Conservation (phyloP, 2,329 filamentous ascomycete species). For the Aspergillus quadricinctus region DNA sequence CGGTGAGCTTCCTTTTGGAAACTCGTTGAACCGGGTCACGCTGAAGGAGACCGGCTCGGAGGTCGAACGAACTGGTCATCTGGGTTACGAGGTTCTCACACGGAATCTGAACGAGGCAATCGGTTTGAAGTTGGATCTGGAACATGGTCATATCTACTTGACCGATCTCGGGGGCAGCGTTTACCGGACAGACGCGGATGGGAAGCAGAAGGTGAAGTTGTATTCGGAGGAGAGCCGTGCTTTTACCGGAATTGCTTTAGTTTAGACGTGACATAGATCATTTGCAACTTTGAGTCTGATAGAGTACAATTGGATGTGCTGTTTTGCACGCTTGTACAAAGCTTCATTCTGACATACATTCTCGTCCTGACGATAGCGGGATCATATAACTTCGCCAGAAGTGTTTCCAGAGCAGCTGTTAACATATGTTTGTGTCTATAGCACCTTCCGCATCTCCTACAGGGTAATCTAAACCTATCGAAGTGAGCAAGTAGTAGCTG, state of each 20-base stretch:
- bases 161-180: constrained; percentile 27
- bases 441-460: too few relatives aligned
- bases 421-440: too few relatives aligned
- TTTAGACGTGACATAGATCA: background rate
- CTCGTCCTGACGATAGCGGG: too few relatives aligned
- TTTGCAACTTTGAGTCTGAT: too few relatives aligned
- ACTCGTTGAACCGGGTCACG: constrained; percentile 46
- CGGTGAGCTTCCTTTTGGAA: constrained; percentile 54
- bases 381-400: too few relatives aligned
- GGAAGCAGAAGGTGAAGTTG: constrained; percentile 13
- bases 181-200: constrained; percentile 20
- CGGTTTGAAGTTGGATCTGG: constrained; percentile 37
- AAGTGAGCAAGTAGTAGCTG: too few relatives aligned
- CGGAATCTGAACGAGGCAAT: constrained; percentile 46
- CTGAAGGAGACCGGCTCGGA: constrained; percentile 14
- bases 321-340: too few relatives aligned
- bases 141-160: constrained; percentile 18
- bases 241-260: constrained; percentile 16
- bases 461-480: too few relatives aligned
- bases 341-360: too few relatives aligned
- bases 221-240: constrained; percentile 13
- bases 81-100: constrained; percentile 18
- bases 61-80: constrained; percentile 23
- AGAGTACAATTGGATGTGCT: too few relatives aligned
- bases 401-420: too few relatives aligned